Evolutionary conservation across 768 basidiomycete species (phyloP).

Genomic region (Xerocomellus amylosporus): DNA sequence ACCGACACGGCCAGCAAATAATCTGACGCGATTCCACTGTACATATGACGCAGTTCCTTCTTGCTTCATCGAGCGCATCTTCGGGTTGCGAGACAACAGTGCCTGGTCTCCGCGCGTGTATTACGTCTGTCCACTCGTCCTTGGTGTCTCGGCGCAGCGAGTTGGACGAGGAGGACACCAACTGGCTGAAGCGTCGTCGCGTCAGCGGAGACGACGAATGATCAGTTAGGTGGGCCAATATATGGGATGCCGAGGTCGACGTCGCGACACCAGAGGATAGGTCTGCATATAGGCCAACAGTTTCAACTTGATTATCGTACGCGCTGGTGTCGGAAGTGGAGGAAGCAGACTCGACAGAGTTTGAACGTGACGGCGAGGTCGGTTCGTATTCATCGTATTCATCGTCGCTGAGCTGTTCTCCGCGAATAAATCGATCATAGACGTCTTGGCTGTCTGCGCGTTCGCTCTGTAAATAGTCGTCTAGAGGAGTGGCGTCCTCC

Average conservation of each 20-base stretch:
- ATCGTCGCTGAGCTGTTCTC: conserved; percentile 52
- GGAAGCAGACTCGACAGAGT: conserved; percentile 19
- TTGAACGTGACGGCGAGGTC: conserved; percentile 20
- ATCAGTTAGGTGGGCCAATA: conserved; percentile 55
- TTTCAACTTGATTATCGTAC: conserved; percentile 36
- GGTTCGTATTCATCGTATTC: conserved; percentile 42
- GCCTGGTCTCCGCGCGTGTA: conserved; percentile 24
- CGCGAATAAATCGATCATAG: conserved; percentile 59
- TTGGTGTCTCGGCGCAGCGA: conserved; percentile 8
- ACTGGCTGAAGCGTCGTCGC: conserved; percentile 42
- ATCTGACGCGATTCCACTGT: conserved; percentile 64
- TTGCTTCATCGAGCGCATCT: conserved; percentile 23
- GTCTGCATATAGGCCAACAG: conserved; percentile 53
- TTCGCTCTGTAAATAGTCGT: conserved; percentile 5
- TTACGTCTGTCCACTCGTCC: conserved; percentile 32
- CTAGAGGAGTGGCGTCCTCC: conserved; percentile 4
- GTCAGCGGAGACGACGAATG: conserved; percentile 46
- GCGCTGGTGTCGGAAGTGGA: conserved; percentile 30
- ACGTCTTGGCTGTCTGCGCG: conserved; percentile 37
- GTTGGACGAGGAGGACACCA: conserved; percentile 28
- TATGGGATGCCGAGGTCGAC: conserved; percentile 39
- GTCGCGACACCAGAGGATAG: conserved; percentile 38
- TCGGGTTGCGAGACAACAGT: conserved; percentile 20
- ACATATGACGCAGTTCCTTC: conserved; percentile 65
- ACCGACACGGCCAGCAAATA: conserved; percentile 88